Evolutionary conservation across 1,284 basidiomycete genomes (phyloP), one percentile per base, ranked within the genome.

Genomic region (Puccinia polysora): DNA sequence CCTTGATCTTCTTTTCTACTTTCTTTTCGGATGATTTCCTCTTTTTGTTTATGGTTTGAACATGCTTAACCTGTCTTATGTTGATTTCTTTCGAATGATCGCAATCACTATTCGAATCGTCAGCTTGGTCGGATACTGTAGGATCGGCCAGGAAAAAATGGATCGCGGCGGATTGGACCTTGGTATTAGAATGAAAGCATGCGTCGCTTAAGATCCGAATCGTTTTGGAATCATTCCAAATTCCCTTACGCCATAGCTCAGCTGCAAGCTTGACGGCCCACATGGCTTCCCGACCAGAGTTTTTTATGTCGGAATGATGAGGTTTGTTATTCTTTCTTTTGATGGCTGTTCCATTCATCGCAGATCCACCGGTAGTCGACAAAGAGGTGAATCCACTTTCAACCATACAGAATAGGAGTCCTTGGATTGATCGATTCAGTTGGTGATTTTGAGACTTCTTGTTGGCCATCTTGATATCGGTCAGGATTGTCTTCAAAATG

Each of bases 231-330:
- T 98, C 96, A 70, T 85, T 88, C 93, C 95, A 99, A 47, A 96
- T 86, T 40, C 88, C 86, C 81, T 95, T 97, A 77, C 86, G 86
- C 96, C 95, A 98, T 30, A 98, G 83, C 77, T 98, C 94, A 78
- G 91, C 89, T 15, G 94, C 91, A 67, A 98, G 82, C 60, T 95
- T 89, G 53, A 98, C 88, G 1, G 96, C 95, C 95, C 96, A 98
- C 85, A 97, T 89, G 1, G 95, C 94, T 78, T 97, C 95, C 45
- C 90, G 89, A 6, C 87, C 86, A 68, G 83, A 82, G 74, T 82
- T 81, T 20, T 55, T 56, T 40, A 82, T 82, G 34, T 83, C 80
- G 5, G 78, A 78, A 73, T 83, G 82, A 55, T 65, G 47, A 63
- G 65, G n/a, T 64, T 74, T 45, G 50, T n/a, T 43, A 65, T 47